Evolutionary conservation across 768 basidiomycete genomes (phyloP), one percentile per base, ranked within the genome.

Genomic region (Psilocybe cubensis): DNA sequence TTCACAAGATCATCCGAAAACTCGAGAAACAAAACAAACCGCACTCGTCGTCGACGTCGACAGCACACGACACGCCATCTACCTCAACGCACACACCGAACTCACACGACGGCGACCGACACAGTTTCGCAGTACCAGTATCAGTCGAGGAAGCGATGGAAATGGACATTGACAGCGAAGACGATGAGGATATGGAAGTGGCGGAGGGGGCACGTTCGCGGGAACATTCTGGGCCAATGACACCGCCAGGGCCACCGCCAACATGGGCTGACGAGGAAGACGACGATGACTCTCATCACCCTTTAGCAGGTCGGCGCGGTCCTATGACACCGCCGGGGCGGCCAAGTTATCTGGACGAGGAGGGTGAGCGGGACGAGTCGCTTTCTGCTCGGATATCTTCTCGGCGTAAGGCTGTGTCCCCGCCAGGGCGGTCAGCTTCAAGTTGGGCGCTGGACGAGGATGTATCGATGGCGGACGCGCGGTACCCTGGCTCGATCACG

Each of bases 1-100:
- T 95, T 54, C 75, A 81, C 54, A 97, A 96, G 73, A 75, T 96
- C 9, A 71, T 92, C 17, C 83, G 83, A 33, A 89, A 84, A 64
- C 71, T 88, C 45, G 85, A 87, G 29, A 89, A 86, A 69, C 74
- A 77, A 12, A 66, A 72, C 12, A 74, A 76, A 18, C 67, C 72
- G 4, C 66, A 44, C 43, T 58, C 70, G 8, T 51, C 52, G n/a
- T 55, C 56, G 33, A 43, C 58, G 3, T 62, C 63, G 18, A 58
- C 61, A 17, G 24, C 54, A 25, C 58, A 69, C 45, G 63, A 64
- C 44, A 74, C 79, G 9, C 71, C 79, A 1, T 77, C 79, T 10
- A 74, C 78, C 21, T 68, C 70, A 14, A 66, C 72, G 56, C 73
- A 75, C 47, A 80, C 80, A 0, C 79, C 78, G 0, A 74, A 76